Conservation (phyloP, 768 basidiomycete genomes). For the Mycena olivaceomarginata region DNA sequence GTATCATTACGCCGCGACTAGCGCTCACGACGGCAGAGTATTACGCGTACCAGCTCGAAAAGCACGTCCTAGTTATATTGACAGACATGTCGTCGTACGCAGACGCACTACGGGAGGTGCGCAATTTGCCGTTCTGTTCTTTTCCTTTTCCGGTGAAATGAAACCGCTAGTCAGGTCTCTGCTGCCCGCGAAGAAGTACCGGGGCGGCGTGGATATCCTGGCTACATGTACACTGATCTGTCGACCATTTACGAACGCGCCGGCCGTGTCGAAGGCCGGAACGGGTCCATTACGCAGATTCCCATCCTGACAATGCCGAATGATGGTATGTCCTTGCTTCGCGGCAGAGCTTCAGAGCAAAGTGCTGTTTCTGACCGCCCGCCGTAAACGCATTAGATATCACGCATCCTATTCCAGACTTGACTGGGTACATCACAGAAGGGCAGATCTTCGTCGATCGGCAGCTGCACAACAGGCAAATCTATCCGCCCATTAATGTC, state of each 20-base stretch:
- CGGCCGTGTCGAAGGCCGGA: constrained; percentile 97
- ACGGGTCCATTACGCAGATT: constrained; percentile 99
- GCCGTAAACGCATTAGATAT: constrained; percentile 79
- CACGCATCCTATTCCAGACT: constrained; percentile 99
- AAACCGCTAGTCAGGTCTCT: constrained; percentile 78
- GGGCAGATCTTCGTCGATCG: constrained; percentile 99
- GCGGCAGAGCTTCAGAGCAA: constrained; percentile 24
- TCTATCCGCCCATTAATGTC: constrained; percentile 99
- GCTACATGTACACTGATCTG: constrained; percentile 99
- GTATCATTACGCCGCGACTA: constrained; percentile 99
- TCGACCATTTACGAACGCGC: constrained; percentile 99
- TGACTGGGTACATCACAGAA: constrained; percentile 99
- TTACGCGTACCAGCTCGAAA: constrained; percentile 99
- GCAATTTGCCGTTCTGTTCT: constrained; percentile 50
- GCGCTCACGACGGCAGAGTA: constrained; percentile 99
- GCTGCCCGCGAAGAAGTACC: constrained; percentile 99
- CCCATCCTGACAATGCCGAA: constrained; percentile 99
- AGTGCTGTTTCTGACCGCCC: constrained; percentile 25
- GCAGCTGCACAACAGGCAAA: constrained; percentile 96
- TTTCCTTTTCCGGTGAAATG: constrained; percentile 40
- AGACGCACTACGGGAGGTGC: constrained; percentile 94
- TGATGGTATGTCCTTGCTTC: constrained; percentile 82
- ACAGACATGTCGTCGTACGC: constrained; percentile 99
- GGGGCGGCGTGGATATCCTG: constrained; percentile 98
- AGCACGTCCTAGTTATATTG: constrained; percentile 98